Evolutionary conservation across 192 early-diverging fungal species (phyloP), one percentile per base, ranked within the genome.

Genomic region (Kappamyces sp.): DNA sequence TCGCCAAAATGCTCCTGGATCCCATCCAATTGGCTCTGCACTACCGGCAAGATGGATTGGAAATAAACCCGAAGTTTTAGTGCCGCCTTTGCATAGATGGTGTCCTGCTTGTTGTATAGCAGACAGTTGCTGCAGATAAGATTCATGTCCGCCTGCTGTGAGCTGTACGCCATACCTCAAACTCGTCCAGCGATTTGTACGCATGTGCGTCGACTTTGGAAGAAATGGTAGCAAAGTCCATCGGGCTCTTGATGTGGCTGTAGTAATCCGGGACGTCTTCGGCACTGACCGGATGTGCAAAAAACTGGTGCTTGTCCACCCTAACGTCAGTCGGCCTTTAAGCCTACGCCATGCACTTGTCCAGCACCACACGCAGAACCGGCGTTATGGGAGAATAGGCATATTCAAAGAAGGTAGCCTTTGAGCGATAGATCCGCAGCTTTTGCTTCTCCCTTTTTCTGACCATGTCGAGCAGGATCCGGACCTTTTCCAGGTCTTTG

Each of bases 401-500:
- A 32, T 65, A 66, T 63, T 88, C 85, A 2, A 88, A 49, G 41
- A 88, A 90, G 31, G 78, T 77, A 6, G 74, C 73, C 59, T 86
- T 80, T 30, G 79, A 66, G 5, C 79, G 67, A 9, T 76, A 75
- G 15, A 59, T 47, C 48, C 63, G 64, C 31, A 75, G 32, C 53
- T 73, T 70, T 45, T 72, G 63, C 36, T 62, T 68, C 45, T 80
- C 74, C 3, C 74, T 63, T 51, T 69, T 77, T 41, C 85, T 74
- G 11, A 96, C 88, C 35, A 88, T 72, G 47, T 94, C 91, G 4
- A 79, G 75, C 57, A 94, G 71, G 67, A 91, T 79, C 22, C 96
- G 83, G 22, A 93, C 83, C 22, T 83, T 78, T 69, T 98, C 96
- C 8, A 98, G 73, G 71, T 94, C 91, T 32, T 83, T 84, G 22